phyloP scores from a whole-genome alignment of 2,329 filamentous ascomycete species.

The Colletotrichum sp. region DNA sequence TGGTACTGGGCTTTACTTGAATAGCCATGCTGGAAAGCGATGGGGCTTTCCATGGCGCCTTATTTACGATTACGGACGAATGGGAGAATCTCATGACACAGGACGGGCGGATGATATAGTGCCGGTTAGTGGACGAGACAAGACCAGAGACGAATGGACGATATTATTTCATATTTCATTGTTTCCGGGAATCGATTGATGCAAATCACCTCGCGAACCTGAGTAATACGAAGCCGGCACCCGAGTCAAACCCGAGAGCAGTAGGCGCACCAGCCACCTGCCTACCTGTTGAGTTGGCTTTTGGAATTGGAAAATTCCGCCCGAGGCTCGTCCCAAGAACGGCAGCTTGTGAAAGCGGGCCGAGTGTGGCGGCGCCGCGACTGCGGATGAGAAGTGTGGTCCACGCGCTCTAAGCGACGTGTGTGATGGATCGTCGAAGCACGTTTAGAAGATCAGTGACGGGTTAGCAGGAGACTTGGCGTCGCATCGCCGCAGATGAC shows the following conservation, averaged over 20 bases:
- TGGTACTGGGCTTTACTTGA: neutral
- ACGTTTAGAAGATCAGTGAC: neutral
- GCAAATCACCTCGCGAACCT: neutral
- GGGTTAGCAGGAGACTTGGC: neutral
- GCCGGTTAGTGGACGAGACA: neutral
- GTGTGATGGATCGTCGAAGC: neutral
- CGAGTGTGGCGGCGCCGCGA: neutral
- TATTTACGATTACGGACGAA: slow-evolving; percentile 1
- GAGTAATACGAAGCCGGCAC: neutral
- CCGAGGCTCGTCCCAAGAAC: slow-evolving; percentile 17
- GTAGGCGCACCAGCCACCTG: neutral
- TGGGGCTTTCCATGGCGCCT: neutral
- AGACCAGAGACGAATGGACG: slow-evolving; percentile 4
- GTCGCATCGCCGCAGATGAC: neutral
- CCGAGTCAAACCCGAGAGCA: neutral
- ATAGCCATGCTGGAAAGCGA: neutral
- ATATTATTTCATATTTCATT: neutral
- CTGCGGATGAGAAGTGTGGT: neutral
- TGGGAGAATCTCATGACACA: slow-evolving; percentile 10
- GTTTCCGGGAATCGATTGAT: neutral
- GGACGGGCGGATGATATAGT: neutral
- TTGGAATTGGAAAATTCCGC: neutral
- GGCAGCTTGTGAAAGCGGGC: slow-evolving; percentile 17
- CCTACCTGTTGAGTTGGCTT: neutral
- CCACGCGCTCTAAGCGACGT: neutral